Percentiles rank a stretch among this genome's conserved stretches.
Conservation (phyloP, 2,329 filamentous ascomycete species). For the Aureobasidium sp. region DNA sequence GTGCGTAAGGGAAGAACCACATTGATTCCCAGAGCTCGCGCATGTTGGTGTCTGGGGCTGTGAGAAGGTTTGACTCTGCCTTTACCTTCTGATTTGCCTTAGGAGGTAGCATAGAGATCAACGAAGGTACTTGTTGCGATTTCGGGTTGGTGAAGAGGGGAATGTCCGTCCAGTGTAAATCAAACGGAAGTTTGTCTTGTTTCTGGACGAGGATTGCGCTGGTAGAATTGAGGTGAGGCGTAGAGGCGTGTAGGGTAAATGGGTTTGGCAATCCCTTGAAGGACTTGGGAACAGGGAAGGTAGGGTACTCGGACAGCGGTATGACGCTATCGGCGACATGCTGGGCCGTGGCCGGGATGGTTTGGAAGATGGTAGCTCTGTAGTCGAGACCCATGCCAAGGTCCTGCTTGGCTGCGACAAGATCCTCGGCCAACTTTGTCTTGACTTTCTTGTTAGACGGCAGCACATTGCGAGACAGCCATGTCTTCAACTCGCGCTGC, state of each 20-base stretch:
- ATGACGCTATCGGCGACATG: background rate
- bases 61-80: background rate
- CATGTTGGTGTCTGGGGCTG: background rate
- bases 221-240: conserved; percentile 7
- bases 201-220: background rate
- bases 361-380: background rate
- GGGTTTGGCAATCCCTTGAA: background rate
- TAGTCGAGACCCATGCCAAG: conserved; percentile 7
- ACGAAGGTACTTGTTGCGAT: background rate
- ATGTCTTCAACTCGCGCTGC: conserved; percentile 1
- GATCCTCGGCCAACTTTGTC: background rate
- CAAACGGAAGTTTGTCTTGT: background rate
- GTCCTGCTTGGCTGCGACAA: conserved; percentile 1
- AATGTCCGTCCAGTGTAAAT: background rate
- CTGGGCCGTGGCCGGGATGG: background rate
- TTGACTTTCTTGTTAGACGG: conserved; percentile 1
- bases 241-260: background rate
- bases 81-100: background rate
- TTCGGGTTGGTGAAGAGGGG: conserved; percentile 6
- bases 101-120: background rate
- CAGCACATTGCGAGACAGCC: background rate
- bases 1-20: conserved; percentile 9
- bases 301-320: background rate
- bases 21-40: conserved; percentile 1
- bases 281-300: background rate